Conservation (phyloP, 192 early-diverging fungal genomes). For the Linnemannia schmuckeri region DNA sequence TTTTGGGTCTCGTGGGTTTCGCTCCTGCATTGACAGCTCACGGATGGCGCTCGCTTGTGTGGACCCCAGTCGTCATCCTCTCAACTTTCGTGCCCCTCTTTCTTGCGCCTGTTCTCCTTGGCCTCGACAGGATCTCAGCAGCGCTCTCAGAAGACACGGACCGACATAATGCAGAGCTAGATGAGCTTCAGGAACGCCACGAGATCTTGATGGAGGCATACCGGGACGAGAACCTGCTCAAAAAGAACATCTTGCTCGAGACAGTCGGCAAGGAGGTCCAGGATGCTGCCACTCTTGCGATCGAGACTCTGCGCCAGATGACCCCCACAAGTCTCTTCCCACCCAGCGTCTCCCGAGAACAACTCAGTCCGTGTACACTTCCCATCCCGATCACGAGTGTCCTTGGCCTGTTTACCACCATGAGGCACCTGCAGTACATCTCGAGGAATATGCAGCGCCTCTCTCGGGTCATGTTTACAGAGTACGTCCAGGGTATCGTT, state of each 20-base stretch:
- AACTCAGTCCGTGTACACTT: constrained; percentile 67
- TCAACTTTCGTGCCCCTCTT: constrained; percentile 33
- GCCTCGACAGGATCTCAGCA: constrained; percentile 29
- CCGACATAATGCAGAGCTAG: constrained; percentile 13
- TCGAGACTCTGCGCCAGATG: constrained; percentile 65
- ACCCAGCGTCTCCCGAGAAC: constrained; percentile 60
- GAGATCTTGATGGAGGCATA: constrained; percentile 30
- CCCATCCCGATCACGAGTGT: constrained; percentile 67
- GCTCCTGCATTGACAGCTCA: not conserved
- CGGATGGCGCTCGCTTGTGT: constrained; percentile 1
- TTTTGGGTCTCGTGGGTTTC: constrained; percentile 27
- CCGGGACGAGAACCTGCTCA: constrained; percentile 29
- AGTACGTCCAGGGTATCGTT: constrained; percentile 48
- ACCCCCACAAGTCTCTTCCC: constrained; percentile 60
- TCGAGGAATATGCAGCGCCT: constrained; percentile 59
- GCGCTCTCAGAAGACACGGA: constrained; percentile 19
- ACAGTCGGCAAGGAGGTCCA: constrained; percentile 62
- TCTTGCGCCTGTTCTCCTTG: constrained; percentile 17
- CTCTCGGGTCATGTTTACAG: constrained; percentile 56
- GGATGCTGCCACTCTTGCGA: constrained; percentile 61
- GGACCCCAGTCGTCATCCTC: constrained; percentile 20
- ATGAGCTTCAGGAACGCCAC: constrained; percentile 33
- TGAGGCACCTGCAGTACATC: constrained; percentile 67
- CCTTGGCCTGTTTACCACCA: constrained; percentile 65
- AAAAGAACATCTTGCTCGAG: constrained; percentile 47